Conservation (phyloP, 2,329 filamentous ascomycete genomes). For the Diplodia scrobiculata region DNA sequence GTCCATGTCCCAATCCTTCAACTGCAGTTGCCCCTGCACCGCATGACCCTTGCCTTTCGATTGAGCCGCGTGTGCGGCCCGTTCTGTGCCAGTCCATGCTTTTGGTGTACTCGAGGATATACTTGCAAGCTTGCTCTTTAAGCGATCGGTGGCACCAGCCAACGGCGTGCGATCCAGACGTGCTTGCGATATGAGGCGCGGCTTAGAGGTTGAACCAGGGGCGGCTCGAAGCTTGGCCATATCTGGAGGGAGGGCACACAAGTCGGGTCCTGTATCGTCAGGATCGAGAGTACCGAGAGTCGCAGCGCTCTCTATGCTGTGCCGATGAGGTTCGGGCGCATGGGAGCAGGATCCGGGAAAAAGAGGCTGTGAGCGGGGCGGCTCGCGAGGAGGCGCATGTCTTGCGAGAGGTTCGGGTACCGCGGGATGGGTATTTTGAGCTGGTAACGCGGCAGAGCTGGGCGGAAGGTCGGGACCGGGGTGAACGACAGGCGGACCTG, state of each 20-base stretch:
- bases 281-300: background rate
- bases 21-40: background rate
- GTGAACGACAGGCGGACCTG: slow-evolving; percentile 2
- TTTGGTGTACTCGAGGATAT: background rate
- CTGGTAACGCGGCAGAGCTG: slow-evolving; percentile 37
- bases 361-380: slow-evolving; percentile 31
- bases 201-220: slow-evolving; percentile 48
- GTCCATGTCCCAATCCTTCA: slow-evolving; percentile 12
- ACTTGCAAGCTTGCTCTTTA: slow-evolving; percentile 9
- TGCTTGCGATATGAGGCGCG: slow-evolving; percentile 39
- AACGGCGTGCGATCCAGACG: background rate
- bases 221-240: slow-evolving; percentile 52
- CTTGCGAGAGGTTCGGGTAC: slow-evolving; percentile 23
- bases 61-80: background rate
- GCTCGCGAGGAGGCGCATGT: slow-evolving; percentile 34
- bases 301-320: background rate
- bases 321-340: slow-evolving; percentile 32
- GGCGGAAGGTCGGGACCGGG: background rate
- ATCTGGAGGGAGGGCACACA: slow-evolving; percentile 29
- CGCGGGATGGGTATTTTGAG: slow-evolving; percentile 31
- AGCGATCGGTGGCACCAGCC: background rate
- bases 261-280: background rate
- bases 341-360: slow-evolving; percentile 34
- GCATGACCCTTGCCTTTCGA: background rate
- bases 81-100: background rate